These are phyloP conservation scores for Ganoderma multipileum DNA, from an alignment of 1,284 basidiomycete species.

Conservation along the genomic window DNA sequence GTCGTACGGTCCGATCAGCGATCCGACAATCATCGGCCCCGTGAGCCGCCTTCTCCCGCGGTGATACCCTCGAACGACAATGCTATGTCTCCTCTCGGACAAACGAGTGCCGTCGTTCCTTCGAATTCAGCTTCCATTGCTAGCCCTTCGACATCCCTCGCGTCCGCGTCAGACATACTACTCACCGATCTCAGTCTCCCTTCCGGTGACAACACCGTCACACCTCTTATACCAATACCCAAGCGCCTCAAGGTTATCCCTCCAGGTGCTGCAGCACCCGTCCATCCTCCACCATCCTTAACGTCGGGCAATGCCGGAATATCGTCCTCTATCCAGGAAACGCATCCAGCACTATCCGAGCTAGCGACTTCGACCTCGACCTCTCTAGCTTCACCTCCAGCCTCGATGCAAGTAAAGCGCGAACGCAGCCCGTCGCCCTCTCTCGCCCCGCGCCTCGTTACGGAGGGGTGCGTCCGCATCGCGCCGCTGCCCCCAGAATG, in stretches of 20 bases:
- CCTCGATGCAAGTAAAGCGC: slow-evolving; percentile 29
- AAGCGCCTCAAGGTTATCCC: slow-evolving; percentile 6
- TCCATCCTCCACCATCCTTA: neutral
- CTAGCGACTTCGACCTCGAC: neutral
- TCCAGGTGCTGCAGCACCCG: neutral
- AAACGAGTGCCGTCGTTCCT: neutral
- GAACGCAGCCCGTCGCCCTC: slow-evolving; percentile 37
- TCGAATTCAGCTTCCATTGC: neutral
- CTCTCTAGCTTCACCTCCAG: neutral
- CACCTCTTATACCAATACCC: neutral
- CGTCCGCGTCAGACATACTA: slow-evolving; percentile 14
- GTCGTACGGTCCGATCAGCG: neutral
- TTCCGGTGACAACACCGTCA: neutral
- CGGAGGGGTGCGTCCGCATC: slow-evolving; percentile 34
- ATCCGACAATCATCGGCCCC: neutral
- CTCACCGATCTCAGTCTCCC: slow-evolving; percentile 5
- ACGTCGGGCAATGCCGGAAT: neutral
- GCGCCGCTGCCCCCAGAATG: slow-evolving; percentile 36
- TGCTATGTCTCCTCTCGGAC: neutral
- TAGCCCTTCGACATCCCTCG: neutral
- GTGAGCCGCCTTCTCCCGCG: neutral
- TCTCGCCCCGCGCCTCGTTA: slow-evolving; percentile 26
- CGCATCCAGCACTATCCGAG: too few species aligned
- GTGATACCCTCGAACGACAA: neutral
- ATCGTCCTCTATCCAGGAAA: neutral